Evolutionary conservation across 2,329 filamentous ascomycete genomes (phyloP), one percentile per base, ranked within the genome.

Genomic region (Lizonia empirigonia): DNA sequence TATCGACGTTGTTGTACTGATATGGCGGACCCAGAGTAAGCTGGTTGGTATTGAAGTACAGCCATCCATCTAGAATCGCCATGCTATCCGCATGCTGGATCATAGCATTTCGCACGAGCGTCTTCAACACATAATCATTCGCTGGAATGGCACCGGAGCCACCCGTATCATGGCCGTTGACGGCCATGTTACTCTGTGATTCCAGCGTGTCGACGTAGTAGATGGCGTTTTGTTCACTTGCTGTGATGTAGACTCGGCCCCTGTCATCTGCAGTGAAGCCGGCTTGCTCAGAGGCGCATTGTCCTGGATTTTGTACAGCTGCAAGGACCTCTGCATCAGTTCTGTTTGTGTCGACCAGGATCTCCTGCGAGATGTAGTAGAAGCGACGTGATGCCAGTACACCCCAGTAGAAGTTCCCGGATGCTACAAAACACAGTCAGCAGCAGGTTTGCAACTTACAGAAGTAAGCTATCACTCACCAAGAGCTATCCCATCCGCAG

Each of bases 1-100:
- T 66, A 51, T 76, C 74, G 2, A 65, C 62, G 42, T 76, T 76
- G 15, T 68, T 66, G 55, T 76, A 76, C 59, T 76, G 73, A 44
- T 69, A 63, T 4, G 36, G 47, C 3, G 74, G 71, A 24, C 68
- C 62, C 49, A 76, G 42, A 22, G 66, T 65, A 34, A 77, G 60
- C 52, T 77, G 75, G 44, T 77, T 77, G 7, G 74, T 76, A 47
- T 70, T 73, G 46, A 77, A 76, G 33, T 76, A 77, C 44, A 78
- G 50, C 65, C 69, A 77, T 1, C 73, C 74, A 56, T 74, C 69
- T 54, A 72, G 45, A 16, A 77, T 74, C 5, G 74, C 74, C 42
- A 73, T 70, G 6, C 63, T 71, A 50, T 77, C 75, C 2, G 75
- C 74, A 63, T 76, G 73, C 60, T 77, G 75, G 22, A 77, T 74